These are phyloP conservation scores for Tubosaeta sp. DNA, from an alignment of 768 basidiomycete species.

Conservation along the genomic window DNA sequence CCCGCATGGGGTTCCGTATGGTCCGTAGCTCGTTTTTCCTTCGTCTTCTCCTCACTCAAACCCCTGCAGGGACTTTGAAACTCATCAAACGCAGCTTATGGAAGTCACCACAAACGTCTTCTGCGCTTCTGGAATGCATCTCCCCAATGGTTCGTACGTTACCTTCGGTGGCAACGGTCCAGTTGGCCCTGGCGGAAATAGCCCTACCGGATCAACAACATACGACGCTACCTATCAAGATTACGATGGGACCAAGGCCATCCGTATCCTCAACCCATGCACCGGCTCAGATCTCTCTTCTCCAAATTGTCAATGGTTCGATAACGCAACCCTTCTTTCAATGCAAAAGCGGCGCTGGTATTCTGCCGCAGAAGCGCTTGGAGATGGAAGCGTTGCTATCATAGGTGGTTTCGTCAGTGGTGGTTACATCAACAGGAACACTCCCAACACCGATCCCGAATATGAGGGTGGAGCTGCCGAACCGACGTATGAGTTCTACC, in stretches of 20 bases:
- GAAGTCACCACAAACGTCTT: constrained; percentile 63
- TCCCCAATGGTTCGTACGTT: constrained; percentile 72
- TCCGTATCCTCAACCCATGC: constrained; percentile 82
- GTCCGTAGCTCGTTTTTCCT: constrained; percentile 25
- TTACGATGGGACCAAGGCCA: constrained; percentile 74
- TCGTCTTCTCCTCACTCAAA: neutral
- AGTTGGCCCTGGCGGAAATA: constrained; percentile 58
- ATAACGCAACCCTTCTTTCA: constrained; percentile 53
- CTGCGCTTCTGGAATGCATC: constrained; percentile 79
- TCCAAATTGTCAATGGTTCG: constrained; percentile 65
- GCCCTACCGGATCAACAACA: constrained; percentile 45
- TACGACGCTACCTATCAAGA: constrained; percentile 72
- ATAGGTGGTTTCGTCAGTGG: constrained; percentile 79
- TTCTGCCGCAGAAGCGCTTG: constrained; percentile 67
- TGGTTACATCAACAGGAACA: constrained; percentile 76
- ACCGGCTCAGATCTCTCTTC: constrained; percentile 42
- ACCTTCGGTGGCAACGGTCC: constrained; percentile 80
- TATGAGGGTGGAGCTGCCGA: constrained; percentile 69
- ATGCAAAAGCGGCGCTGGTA: constrained; percentile 78
- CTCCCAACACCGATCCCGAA: constrained; percentile 60
- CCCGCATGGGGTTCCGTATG: constrained; percentile 73
- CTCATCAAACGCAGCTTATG: constrained; percentile 17
- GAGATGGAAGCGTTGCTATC: constrained; percentile 73
- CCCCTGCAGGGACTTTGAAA: constrained; percentile 21
- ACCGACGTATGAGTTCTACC: constrained; percentile 82